Evolutionary conservation across 768 basidiomycete genomes (phyloP).

Genomic region (Trametes cinnabarina): DNA sequence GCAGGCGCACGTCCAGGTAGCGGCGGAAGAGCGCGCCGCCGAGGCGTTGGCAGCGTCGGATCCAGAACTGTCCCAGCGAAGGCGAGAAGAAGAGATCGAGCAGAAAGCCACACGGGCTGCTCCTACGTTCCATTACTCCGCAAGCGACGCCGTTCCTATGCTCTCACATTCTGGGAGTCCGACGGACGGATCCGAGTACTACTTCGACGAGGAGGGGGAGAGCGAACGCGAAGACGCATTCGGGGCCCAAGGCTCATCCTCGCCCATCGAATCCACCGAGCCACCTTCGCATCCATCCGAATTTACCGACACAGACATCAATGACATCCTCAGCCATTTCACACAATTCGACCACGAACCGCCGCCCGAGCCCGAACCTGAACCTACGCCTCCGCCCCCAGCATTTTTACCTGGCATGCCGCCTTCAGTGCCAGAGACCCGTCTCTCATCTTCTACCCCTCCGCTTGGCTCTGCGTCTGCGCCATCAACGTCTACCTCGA

Average conservation of each 20-base stretch:
- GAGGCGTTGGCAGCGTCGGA: constrained; percentile 38
- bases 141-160: constrained; percentile 37
- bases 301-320: constrained; percentile 59
- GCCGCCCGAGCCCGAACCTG: constrained; percentile 11
- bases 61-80: constrained; percentile 43
- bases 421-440: background rate
- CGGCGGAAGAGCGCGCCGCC: constrained; percentile 45
- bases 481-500: constrained; percentile 1
- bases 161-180: constrained; percentile 15
- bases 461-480: background rate
- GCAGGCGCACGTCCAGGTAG: constrained; percentile 61
- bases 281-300: constrained; percentile 53
- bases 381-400: background rate
- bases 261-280: constrained; percentile 17
- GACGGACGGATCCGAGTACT: constrained; percentile 29
- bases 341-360: constrained; percentile 55
- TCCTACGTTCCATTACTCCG: constrained; percentile 78
- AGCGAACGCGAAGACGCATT: constrained; percentile 32
- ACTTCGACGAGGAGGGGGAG: constrained; percentile 37
- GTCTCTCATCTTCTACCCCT: background rate
- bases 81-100: constrained; percentile 46
- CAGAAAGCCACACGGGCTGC: constrained; percentile 61
- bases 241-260: constrained; percentile 20
- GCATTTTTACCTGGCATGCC: constrained; percentile 3
- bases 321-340: constrained; percentile 73